Evolutionary conservation across 108 stramenopile species (phyloP).

Genomic region (Nannochloropsis salina): DNA sequence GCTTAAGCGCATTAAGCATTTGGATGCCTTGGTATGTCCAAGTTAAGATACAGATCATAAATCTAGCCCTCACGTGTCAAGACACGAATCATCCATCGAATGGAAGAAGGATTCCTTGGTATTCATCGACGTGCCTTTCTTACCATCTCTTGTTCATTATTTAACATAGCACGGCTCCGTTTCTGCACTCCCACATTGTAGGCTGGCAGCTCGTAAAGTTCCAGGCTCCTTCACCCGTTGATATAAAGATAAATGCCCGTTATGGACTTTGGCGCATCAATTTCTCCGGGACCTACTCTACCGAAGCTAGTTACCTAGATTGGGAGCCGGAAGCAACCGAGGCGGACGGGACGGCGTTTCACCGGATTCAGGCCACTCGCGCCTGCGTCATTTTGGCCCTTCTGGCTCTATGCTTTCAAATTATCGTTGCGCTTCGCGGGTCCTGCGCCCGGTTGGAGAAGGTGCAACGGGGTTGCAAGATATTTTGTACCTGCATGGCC

Average conservation of each 20-base stretch:
- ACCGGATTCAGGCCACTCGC: not conserved
- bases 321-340: not conserved
- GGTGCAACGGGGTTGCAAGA: not conserved
- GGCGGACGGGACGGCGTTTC: not conserved
- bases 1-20: too few species aligned
- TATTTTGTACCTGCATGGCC: not conserved
- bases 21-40: not conserved
- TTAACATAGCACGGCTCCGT: not conserved
- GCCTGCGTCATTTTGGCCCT: slow-evolving; percentile 14
- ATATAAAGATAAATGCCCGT: not conserved
- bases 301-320: not conserved
- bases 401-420: not conserved
- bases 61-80: too few species aligned
- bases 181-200: not conserved
- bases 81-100: too few species aligned
- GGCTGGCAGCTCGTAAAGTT: slow-evolving; percentile 17
- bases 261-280: slow-evolving; percentile 1
- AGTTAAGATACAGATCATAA: too few species aligned
- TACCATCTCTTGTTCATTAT: not conserved
- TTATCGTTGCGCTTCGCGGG: not conserved
- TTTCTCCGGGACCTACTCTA: not conserved
- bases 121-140: not conserved
- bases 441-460: not conserved
- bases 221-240: not conserved
- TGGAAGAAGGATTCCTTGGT: not conserved